Conservation (phyloP, 306 rosid species). For the Acacia confusa region DNA sequence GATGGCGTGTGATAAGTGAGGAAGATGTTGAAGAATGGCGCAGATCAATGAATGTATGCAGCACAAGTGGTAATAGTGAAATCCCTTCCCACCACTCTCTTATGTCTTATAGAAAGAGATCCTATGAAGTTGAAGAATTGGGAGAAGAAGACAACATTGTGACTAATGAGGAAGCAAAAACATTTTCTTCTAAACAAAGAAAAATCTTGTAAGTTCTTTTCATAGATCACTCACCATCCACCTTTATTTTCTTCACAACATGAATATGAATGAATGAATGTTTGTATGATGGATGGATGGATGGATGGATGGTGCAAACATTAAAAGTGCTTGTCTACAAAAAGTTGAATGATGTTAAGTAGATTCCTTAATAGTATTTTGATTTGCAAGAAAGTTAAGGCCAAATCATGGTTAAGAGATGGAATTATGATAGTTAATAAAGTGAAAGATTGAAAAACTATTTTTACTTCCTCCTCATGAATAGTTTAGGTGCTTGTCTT, state of each 20-base stretch:
- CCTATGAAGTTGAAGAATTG: not conserved
- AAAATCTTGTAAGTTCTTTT: not conserved
- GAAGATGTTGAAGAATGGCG: not conserved
- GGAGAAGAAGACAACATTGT: not conserved
- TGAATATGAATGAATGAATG: too few species aligned
- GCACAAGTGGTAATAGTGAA: not conserved
- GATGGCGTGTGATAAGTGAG: not conserved
- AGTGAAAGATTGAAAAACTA: too few species aligned
- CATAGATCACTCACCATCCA: not conserved
- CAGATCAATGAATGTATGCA: not conserved
- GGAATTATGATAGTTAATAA: too few species aligned
- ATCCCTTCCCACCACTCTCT: not conserved
- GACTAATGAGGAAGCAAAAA: not conserved
- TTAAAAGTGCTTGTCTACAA: slow-evolving; percentile 77
- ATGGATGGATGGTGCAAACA: too few species aligned
- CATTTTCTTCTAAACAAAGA: not conserved
- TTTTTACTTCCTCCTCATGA: too few species aligned
- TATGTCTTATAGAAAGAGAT: not conserved
- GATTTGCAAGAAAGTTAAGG: not conserved
- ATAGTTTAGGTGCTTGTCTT: too few species aligned
- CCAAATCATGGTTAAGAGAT: too few species aligned
- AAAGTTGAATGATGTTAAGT: slow-evolving; percentile 53
- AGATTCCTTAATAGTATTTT: not conserved
- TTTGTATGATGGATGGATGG: too few species aligned
- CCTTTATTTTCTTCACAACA: not conserved